phyloP scores from a whole-genome alignment of 352 stramenopile genomes.

The Pilasporangium apinafurcum region DNA sequence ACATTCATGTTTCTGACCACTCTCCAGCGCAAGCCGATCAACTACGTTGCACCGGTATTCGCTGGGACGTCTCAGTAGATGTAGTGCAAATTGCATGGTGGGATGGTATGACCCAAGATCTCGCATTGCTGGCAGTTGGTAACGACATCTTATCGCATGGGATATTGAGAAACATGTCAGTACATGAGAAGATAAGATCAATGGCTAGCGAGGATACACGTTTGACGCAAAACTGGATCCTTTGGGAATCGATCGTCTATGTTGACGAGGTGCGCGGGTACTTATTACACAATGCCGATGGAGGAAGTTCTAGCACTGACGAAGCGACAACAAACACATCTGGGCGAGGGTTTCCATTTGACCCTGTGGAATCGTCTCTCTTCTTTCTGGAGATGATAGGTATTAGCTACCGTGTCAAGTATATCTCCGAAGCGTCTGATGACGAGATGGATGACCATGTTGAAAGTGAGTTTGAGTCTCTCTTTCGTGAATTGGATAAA shows the following conservation, averaged over 20 bases:
- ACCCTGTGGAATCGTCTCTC: slow-evolving; percentile 19
- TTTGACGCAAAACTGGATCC: too few relatives aligned
- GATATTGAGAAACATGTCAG: slow-evolving; percentile 8
- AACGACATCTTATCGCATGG: slow-evolving; percentile 61
- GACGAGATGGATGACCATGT: slow-evolving; percentile 6
- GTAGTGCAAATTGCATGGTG: slow-evolving; percentile 58
- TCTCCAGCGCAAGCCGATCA: slow-evolving; percentile 2
- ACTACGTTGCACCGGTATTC: slow-evolving; percentile 34
- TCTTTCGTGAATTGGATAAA: slow-evolving; percentile 21
- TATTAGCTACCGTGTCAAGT: slow-evolving; percentile 47
- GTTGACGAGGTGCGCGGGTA: slow-evolving; percentile 51
- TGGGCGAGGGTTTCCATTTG: slow-evolving; percentile 19
- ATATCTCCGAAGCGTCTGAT: slow-evolving; percentile 5
- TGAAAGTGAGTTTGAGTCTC: slow-evolving; percentile 15
- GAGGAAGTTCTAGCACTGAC: slow-evolving; percentile 2
- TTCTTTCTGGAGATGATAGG: slow-evolving; percentile 63
- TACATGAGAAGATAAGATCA: background rate
- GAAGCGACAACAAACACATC: too few relatives aligned
- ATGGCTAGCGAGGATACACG: background rate
- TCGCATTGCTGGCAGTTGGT: slow-evolving; percentile 33
- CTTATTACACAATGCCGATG: slow-evolving; percentile 25
- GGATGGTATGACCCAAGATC: slow-evolving; percentile 51
- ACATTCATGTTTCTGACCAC: too few relatives aligned
- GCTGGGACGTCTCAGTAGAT: slow-evolving; percentile 63
- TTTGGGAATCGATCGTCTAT: slow-evolving; percentile 58